Percentiles rank a stretch among this genome's conserved stretches.
These are phyloP conservation scores for Orbilia blumenaviensis DNA, from an alignment of 2,329 filamentous ascomycete species.

Conservation along the genomic window DNA sequence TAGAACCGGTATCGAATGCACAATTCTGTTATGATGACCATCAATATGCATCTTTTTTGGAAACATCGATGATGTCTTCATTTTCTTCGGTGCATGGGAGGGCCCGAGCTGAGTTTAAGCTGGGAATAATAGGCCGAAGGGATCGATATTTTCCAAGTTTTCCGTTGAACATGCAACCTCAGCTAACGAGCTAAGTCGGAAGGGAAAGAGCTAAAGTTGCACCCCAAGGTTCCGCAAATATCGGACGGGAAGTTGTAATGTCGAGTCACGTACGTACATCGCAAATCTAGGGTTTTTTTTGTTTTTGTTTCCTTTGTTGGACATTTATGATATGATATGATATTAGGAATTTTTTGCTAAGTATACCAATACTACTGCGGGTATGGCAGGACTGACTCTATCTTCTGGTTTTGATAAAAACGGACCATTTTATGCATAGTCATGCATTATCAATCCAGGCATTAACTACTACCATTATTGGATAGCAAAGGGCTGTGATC, in stretches of 20 bases:
- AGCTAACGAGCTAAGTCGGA: neutral
- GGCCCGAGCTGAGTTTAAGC: neutral
- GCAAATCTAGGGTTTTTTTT: too few relatives aligned
- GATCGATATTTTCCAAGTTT: neutral
- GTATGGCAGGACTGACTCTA: too few relatives aligned
- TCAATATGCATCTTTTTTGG: conserved; percentile 4
- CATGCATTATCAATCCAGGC: conserved; percentile 36
- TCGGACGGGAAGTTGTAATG: neutral
- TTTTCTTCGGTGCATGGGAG: neutral
- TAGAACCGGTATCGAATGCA: neutral
- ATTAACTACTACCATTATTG: too few relatives aligned
- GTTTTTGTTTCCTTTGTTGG: too few relatives aligned
- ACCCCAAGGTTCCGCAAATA: neutral
- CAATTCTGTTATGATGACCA: neutral
- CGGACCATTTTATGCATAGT: conserved; percentile 11
- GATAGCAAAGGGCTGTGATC: too few relatives aligned
- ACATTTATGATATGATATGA: too few relatives aligned
- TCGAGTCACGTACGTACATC: neutral
- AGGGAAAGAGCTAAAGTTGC: too few relatives aligned
- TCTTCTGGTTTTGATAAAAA: neutral
- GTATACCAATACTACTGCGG: too few relatives aligned
- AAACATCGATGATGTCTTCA: conserved; percentile 4
- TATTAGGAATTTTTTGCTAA: too few relatives aligned
- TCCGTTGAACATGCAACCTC: neutral
- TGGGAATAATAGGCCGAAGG: conserved; percentile 11